These are phyloP conservation scores for Nemania sp. DNA, from an alignment of 2,329 filamentous ascomycete genomes.

Conservation along the genomic window DNA sequence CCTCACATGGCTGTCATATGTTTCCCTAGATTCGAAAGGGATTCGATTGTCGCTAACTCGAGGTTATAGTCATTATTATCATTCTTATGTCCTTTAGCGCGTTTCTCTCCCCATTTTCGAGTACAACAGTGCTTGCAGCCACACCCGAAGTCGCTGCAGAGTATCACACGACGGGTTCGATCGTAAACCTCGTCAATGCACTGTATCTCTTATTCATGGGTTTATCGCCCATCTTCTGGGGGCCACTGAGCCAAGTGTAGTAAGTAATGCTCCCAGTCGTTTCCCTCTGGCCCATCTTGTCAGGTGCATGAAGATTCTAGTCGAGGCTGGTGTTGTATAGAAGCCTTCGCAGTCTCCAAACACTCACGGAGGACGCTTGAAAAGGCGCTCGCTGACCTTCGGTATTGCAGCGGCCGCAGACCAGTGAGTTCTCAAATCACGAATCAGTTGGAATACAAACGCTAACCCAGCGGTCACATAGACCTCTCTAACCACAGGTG, in stretches of 20 bases:
- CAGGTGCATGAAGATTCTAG: too few relatives aligned
- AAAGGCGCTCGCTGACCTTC: background rate
- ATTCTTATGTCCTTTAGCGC: conserved; percentile 73
- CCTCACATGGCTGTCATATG: too few relatives aligned
- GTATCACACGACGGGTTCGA: conserved; percentile 66
- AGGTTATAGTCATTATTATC: conserved; percentile 58
- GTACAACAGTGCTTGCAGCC: conserved; percentile 73
- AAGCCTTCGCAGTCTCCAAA: too few relatives aligned
- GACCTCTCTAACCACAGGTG: conserved; percentile 63
- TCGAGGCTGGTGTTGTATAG: too few relatives aligned
- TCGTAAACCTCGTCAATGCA: conserved; percentile 77
- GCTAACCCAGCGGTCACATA: conserved; percentile 34
- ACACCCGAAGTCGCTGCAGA: conserved; percentile 73
- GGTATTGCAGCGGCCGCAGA: conserved; percentile 50
- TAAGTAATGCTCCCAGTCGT: background rate
- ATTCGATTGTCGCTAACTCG: conserved; percentile 1
- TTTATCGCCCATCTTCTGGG: conserved; percentile 70
- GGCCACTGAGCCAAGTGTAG: conserved; percentile 70
- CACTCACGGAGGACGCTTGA: too few relatives aligned
- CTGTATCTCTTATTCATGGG: conserved; percentile 75
- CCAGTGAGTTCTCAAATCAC: conserved; percentile 48
- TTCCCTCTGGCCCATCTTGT: background rate
- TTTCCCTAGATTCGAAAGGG: background rate
- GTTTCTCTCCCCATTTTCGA: conserved; percentile 75
- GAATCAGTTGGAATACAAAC: background rate